These are phyloP conservation scores for Tolypocladium inflatum DNA, from an alignment of 2,329 filamentous ascomycete genomes.

Conservation along the genomic window DNA sequence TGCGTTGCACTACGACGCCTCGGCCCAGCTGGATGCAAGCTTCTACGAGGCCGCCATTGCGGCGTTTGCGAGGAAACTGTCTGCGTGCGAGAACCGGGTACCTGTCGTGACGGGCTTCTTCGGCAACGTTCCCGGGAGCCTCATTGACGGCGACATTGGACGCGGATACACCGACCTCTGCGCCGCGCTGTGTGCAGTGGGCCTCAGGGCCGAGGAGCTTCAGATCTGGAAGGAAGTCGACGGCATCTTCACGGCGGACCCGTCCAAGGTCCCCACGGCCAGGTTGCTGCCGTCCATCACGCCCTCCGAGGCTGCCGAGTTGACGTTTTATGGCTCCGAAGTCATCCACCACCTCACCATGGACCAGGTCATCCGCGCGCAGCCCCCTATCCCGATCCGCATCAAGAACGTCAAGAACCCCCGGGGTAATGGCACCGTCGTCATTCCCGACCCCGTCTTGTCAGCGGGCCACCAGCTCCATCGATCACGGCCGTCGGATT, in stretches of 20 bases:
- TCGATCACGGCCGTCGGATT: conserved; percentile 35
- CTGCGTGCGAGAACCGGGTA: conserved; percentile 55
- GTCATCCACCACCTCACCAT: conserved; percentile 99
- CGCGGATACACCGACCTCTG: conserved; percentile 96
- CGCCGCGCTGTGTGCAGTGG: conserved; percentile 83
- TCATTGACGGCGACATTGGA: conserved; percentile 81
- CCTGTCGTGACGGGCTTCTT: conserved; percentile 91
- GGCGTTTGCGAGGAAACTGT: conserved; percentile 53
- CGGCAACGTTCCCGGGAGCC: conserved; percentile 80
- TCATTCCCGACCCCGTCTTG: conserved; percentile 62
- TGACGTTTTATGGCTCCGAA: conserved; percentile 91
- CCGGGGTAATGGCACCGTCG: conserved; percentile 66
- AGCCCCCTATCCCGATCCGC: conserved; percentile 69
- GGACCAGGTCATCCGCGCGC: conserved; percentile 87
- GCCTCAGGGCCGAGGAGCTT: conserved; percentile 75
- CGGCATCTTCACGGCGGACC: conserved; percentile 79
- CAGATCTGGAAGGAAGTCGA: conserved; percentile 99
- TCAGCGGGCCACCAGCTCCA: conserved; percentile 48
- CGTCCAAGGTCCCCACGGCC: conserved; percentile 88
- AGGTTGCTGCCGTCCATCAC: conserved; percentile 81
- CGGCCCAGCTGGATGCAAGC: conserved; percentile 49
- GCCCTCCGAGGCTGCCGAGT: conserved; percentile 86
- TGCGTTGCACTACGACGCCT: conserved; percentile 58
- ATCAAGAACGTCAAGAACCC: conserved; percentile 93
- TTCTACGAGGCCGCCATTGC: conserved; percentile 61